Evolutionary conservation across 163 green algal species (phyloP).

Genomic region (Volvox carteri): DNA sequence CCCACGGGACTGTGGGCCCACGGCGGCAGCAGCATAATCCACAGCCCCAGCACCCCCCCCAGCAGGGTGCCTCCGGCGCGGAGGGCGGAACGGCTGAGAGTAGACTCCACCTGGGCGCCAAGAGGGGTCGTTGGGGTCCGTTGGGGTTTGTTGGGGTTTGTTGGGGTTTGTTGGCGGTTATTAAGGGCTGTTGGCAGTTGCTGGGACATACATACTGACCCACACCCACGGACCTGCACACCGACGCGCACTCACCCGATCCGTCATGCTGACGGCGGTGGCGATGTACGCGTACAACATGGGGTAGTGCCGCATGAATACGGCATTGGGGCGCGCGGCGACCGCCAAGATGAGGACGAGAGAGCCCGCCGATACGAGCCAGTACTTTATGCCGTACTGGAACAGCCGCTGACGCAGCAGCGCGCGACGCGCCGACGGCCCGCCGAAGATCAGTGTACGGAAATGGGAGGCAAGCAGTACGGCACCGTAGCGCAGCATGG

Average conservation of each 20-base stretch:
- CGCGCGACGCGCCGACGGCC: not conserved
- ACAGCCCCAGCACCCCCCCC: constrained; percentile 29
- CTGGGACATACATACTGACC: too few species aligned
- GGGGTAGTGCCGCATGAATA: not conserved
- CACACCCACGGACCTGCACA: not conserved
- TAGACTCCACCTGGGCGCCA: constrained; percentile 32
- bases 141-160: too few species aligned
- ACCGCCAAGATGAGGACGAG: not conserved
- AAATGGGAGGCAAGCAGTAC: not conserved
- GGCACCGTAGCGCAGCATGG: not conserved
- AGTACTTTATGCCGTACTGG: constrained; percentile 34
- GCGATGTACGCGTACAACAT: constrained; percentile 28
- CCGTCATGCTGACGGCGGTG: constrained; percentile 14
- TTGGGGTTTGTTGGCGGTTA: too few species aligned
- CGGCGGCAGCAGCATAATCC: not conserved
- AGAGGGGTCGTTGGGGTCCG: too few species aligned
- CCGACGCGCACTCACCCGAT: not conserved
- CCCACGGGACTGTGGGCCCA: not conserved
- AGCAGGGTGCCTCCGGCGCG: constrained; percentile 1
- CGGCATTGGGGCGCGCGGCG: not conserved
- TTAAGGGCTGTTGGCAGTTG: too few species aligned
- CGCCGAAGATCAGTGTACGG: not conserved
- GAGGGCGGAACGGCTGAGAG: constrained; percentile 1
- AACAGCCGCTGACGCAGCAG: not conserved
- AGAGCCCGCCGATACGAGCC: not conserved